Percentiles rank a stretch among this genome's conserved stretches.
phyloP scores from a whole-genome alignment of 2,329 filamentous ascomycete genomes.

The Seiridium unicorne region DNA sequence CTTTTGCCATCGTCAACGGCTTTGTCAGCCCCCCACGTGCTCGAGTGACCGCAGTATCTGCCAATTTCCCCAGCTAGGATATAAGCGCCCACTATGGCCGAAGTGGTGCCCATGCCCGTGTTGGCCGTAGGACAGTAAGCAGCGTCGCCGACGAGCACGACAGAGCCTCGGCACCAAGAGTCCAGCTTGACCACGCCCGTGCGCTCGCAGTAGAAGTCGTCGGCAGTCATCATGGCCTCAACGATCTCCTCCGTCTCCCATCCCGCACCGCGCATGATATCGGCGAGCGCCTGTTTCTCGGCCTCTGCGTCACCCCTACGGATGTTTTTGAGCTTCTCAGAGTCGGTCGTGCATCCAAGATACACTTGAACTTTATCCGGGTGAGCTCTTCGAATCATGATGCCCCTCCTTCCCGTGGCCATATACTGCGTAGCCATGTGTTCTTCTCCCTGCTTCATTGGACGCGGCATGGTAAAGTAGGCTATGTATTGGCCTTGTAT shows the following conservation, averaged over 20 bases:
- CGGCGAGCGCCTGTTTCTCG: conserved; percentile 19
- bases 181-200: conserved; percentile 44
- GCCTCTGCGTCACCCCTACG: conserved; percentile 10
- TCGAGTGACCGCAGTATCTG: conserved; percentile 14
- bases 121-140: conserved; percentile 46
- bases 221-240: conserved; percentile 15
- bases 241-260: conserved; percentile 17
- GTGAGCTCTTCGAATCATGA: conserved; percentile 36
- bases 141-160: conserved; percentile 54
- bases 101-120: conserved; percentile 51
- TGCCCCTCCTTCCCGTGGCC: conserved; percentile 30
- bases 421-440: conserved; percentile 28
- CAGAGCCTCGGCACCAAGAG: conserved; percentile 41
- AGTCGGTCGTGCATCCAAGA: conserved; percentile 23
- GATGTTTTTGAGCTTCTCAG: background rate
- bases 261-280: conserved; percentile 30
- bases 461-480: conserved; percentile 36
- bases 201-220: conserved; percentile 46
- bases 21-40: background rate
- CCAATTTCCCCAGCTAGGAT: conserved; percentile 54
- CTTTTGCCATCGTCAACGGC: background rate
- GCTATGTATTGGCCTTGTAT: conserved; percentile 30
- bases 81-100: conserved; percentile 50
- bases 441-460: conserved; percentile 15
- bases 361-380: conserved; percentile 32